A percentile compares a stretch with the other conserved stretches of the same genome.
phyloP scores from a whole-genome alignment of 371 early-diverging fungal genomes.

The Rhizopus sp. region DNA sequence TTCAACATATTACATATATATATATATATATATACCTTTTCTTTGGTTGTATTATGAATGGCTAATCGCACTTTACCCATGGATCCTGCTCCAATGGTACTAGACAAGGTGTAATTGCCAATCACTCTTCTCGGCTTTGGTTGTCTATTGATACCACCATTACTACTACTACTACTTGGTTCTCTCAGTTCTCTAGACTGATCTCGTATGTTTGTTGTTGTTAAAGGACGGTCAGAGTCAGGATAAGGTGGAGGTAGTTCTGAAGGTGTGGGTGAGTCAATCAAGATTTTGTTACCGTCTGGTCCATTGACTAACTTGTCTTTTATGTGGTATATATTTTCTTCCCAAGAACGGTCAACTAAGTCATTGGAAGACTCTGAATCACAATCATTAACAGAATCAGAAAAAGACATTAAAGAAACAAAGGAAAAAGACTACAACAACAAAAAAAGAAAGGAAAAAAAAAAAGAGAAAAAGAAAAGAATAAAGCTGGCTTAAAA shows the following conservation, averaged over 20 bases:
- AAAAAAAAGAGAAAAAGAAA: neutral
- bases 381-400: too few species aligned
- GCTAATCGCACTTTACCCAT: constrained; percentile 98
- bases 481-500: neutral
- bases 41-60: constrained; percentile 81
- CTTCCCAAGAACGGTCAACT: too few species aligned
- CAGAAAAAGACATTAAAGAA: neutral
- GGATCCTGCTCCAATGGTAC: constrained; percentile 95
- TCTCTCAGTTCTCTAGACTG: constrained; percentile 4
- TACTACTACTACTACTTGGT: neutral
- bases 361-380: too few species aligned
- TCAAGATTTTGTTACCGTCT: constrained; percentile 31
- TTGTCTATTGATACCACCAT: constrained; percentile 2
- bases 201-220: neutral
- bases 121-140: constrained; percentile 60
- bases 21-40: constrained; percentile 64
- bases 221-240: constrained; percentile 6
- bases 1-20: neutral
- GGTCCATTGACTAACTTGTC: constrained; percentile 22
- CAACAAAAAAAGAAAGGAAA: neutral
- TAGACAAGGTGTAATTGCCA: constrained; percentile 87
- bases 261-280: constrained; percentile 34
- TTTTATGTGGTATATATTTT: neutral
- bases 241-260: constrained; percentile 27
- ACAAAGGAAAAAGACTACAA: neutral